Percentiles rank a stretch among this genome's conserved stretches.
phyloP scores from a whole-genome alignment of 2,329 filamentous ascomycete species.

The Botrytis porri region DNA sequence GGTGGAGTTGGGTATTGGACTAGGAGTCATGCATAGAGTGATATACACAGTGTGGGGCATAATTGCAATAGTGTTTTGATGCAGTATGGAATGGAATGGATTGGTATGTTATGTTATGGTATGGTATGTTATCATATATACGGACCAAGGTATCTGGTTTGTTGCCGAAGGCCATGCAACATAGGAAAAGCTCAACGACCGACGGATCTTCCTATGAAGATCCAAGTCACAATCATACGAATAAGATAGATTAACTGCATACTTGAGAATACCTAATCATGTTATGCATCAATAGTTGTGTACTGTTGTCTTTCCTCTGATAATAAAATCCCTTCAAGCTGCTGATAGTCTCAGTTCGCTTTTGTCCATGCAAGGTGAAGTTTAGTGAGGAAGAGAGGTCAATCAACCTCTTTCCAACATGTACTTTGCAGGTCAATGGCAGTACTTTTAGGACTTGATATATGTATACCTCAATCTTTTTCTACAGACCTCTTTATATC shows the following conservation, averaged over 20 bases:
- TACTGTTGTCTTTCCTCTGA: background rate
- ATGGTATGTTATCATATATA: conserved; percentile 2
- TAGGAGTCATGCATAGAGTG: conserved; percentile 10
- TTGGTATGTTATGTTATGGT: background rate
- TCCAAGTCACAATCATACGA: background rate
- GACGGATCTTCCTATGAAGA: background rate
- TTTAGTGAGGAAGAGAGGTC: background rate
- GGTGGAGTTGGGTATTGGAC: conserved; percentile 6
- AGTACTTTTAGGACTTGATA: background rate
- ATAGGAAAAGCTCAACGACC: background rate
- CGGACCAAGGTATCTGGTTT: background rate
- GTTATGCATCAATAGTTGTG: background rate
- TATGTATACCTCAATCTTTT: background rate
- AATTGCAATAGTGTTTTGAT: background rate
- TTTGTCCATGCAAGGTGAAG: background rate
- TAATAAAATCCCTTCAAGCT: background rate
- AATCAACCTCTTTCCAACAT: background rate
- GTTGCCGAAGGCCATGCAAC: background rate
- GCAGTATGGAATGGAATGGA: background rate
- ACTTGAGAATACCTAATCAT: background rate
- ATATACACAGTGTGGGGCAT: conserved; percentile 3
- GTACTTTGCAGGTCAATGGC: background rate
- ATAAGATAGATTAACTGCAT: background rate
- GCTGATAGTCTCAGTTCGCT: background rate
- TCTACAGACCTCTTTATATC: background rate